Evolutionary conservation across 371 early-diverging fungal genomes (phyloP), one percentile per base, ranked within the genome.

Genomic region (Blakeslea trispora): DNA sequence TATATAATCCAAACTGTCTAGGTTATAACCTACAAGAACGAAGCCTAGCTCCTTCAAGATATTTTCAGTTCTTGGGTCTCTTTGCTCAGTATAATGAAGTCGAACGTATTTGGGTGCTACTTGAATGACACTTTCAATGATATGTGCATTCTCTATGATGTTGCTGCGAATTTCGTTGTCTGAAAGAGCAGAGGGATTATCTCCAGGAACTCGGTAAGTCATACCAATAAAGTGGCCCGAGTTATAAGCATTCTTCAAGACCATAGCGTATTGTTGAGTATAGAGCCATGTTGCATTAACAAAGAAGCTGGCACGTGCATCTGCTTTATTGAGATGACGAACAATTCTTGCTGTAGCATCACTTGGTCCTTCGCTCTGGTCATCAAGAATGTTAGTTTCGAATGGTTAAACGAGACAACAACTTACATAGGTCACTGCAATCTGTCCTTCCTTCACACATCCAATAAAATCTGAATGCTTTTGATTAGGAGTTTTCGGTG

Each of bases 321-420:
- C 73, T 39, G 61, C 74, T 23, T 75, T 72, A 45, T 77, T 79
- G 11, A 82, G 55, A 39, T 78, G 77, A 53, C 79, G 78, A 44
- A 79, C 70, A 41, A 82, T 79, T 53, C 78, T 77, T 32, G 73
- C 75, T 0, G 82, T 81, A 9, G 74, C 80, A 62, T 84, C 82
- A 57, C 81, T 84, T n/a, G 82, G 84, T 22, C 84, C 82, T 49
- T 84, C 84, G 32, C 75, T 79, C 82, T 83, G 63, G n/a, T 45
- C 21, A 19, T 10, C 3, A 28, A 28, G 37, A 37, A 9, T 32
- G 10, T 32, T 6, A 32, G 32, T 10, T 32, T 32, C 5, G 5
- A 10, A 5, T 6, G 10, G 10, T 32, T 32, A 32, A 10, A 35
- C 5, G 24, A 45, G 11, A n/a, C 23, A 34, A 47, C 8, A 31